Evolutionary conservation across 1,139 yeast genomes (phyloP), one percentile per base, ranked within the genome.

Genomic region (Meyerozyma guilliermondii): DNA sequence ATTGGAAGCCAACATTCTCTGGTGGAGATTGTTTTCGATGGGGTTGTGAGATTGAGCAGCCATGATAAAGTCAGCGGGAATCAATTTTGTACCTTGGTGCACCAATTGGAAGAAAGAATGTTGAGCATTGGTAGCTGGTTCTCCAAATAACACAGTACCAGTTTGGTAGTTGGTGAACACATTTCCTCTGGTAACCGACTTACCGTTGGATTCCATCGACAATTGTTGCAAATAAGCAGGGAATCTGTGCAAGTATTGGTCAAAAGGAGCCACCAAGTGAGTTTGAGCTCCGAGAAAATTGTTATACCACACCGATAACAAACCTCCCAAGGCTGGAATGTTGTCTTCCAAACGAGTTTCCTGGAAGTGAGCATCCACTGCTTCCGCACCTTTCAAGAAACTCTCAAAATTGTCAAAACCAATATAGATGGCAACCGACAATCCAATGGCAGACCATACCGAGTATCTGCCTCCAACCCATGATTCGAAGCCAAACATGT

Each of bases 391-490:
- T 71, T 84, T 86, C 62, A 92, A 79, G 78, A 92, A 88, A 48
- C 77, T 78, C 49, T 87, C 89, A 62, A 92, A 92, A 78, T 89
- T 87, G 53, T 92, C 98, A 65, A 66, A 92, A 50, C 98, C 98
- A 68, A 92, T 84, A 80, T 86, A 92, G 58, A 92, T 73, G 57
- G 96, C 95, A 50, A 92, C 92, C 29, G 97, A 87, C 58, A 92
- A 81, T 50, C 98, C 98, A 67, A 92, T 92, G 52, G 98, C 94
- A 37, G 96, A 87, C 98, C 98, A 92, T 47, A 92, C 98, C 22
- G 98, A 91, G 81, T 92, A 92, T 71, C 98, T 85, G 61, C 98
- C 98, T 61, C 98, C 98, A 50, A 92, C 98, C 98, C 98, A 92
- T 74, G 75, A 84, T 68, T 89, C 97, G 61, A 92, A 92, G 48